A percentile compares a stretch with the other conserved stretches of the same genome.
These are phyloP conservation scores for Phytophthora fragariae DNA, from an alignment of 352 stramenopile species.

Conservation along the genomic window DNA sequence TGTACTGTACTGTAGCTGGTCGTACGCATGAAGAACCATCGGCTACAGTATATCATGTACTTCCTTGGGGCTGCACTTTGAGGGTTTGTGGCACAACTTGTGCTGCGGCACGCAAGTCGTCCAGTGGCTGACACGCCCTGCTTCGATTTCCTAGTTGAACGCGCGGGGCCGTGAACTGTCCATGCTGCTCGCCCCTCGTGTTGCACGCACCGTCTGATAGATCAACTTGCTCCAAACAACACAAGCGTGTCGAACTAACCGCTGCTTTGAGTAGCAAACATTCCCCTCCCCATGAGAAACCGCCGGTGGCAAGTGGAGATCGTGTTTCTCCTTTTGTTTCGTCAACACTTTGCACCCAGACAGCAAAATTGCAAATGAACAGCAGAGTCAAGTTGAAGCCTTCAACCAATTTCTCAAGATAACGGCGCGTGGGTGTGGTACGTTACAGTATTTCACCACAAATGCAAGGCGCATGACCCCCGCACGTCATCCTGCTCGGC, in stretches of 20 bases:
- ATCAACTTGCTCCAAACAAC: too few species aligned
- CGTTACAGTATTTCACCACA: too few species aligned
- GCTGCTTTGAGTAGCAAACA: too few species aligned
- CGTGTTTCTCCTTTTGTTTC: background rate
- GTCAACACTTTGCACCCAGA: background rate
- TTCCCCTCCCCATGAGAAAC: background rate
- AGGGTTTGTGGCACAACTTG: too few species aligned
- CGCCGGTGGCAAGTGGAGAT: background rate
- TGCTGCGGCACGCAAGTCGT: background rate
- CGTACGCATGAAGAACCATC: too few species aligned
- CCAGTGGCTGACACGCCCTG: background rate
- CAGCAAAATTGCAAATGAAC: background rate
- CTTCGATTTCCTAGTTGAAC: background rate
- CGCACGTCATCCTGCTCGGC: background rate
- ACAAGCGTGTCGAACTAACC: too few species aligned
- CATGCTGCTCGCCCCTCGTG: background rate
- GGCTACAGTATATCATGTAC: too few species aligned
- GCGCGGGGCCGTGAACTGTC: too few species aligned
- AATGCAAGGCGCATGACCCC: too few species aligned
- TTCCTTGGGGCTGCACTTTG: too few species aligned
- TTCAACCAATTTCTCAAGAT: background rate
- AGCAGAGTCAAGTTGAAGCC: background rate
- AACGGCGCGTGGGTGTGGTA: background rate
- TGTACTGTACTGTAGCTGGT: too few species aligned
- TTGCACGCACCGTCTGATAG: background rate